Conservation (phyloP, 1,284 basidiomycete genomes). For the Agroathelia rolfsii region DNA sequence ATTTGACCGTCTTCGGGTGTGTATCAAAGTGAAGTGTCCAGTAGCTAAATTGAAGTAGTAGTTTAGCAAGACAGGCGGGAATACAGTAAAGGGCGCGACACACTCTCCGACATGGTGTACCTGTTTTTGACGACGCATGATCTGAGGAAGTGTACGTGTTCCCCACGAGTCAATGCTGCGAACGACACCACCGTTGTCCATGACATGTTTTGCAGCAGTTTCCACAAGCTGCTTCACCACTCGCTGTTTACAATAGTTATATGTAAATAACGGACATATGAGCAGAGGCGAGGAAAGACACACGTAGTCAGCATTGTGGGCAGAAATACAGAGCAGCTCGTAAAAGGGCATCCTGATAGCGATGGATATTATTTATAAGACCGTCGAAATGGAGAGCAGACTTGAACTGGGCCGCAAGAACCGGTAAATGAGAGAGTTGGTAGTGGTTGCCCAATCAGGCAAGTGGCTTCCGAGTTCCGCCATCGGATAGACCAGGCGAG, state of each 20-base stretch:
- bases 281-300: constrained; percentile 15
- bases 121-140: constrained; percentile 63
- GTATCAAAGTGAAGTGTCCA: constrained; percentile 88
- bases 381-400: too few relatives aligned
- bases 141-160: constrained; percentile 63
- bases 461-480: too few relatives aligned
- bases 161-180: constrained; percentile 72
- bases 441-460: too few relatives aligned
- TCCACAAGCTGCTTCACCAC: constrained; percentile 72
- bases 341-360: constrained; percentile 76
- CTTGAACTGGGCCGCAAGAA: too few relatives aligned
- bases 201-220: constrained; percentile 63
- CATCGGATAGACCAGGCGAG: too few relatives aligned
- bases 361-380: neutral
- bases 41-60: constrained; percentile 43
- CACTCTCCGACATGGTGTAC: constrained; percentile 68
- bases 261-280: neutral
- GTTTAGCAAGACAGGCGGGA: constrained; percentile 5
- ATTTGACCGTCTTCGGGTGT: constrained; percentile 58
- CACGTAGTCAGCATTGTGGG: constrained; percentile 67
- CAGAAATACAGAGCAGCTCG: constrained; percentile 69
- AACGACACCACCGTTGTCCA: constrained; percentile 75
- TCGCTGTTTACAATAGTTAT: constrained; percentile 31
- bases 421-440: too few relatives aligned
- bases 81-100: constrained; percentile 24